Evolutionary conservation across 768 basidiomycete genomes (phyloP).

Genomic region (Tricholoma sp.): DNA sequence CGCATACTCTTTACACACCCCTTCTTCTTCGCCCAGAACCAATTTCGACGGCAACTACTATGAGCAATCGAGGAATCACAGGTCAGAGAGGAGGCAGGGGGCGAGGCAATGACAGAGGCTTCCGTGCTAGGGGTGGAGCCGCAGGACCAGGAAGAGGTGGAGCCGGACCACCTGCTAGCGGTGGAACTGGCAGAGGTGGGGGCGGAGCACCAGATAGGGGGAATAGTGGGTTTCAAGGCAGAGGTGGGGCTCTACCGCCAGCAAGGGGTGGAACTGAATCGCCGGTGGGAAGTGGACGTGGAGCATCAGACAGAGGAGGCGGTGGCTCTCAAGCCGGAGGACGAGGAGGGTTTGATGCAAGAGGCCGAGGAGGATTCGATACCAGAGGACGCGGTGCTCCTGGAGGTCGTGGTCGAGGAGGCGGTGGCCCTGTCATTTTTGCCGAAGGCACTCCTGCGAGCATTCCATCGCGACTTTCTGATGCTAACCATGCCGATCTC

Average conservation of each 20-base stretch:
- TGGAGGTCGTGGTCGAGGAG: conserved; percentile 16
- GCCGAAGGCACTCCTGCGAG: conserved; percentile 28
- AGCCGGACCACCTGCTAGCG: background rate
- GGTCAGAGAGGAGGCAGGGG: conserved; percentile 14
- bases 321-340: conserved; percentile 10
- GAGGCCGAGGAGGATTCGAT: conserved; percentile 17
- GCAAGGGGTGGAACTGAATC: background rate
- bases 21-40: background rate
- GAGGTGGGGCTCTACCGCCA: background rate
- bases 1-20: too few species aligned
- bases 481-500: conserved; percentile 29
- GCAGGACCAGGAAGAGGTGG: conserved; percentile 8
- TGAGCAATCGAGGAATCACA: conserved; percentile 10
- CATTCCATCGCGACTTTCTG: conserved; percentile 30
- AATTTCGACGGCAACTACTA: conserved; percentile 2
- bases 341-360: conserved; percentile 17
- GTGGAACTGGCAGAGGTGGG: conserved; percentile 4
- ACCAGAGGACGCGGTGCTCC: conserved; percentile 17
- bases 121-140: conserved; percentile 5
- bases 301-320: background rate
- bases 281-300: background rate
- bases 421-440: conserved; percentile 32
- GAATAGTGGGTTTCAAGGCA: conserved; percentile 7
- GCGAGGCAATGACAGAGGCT: conserved; percentile 9
- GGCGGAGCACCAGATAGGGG: background rate